Conservation (phyloP, 1,284 basidiomycete genomes). For the Fomes fomentarius region DNA sequence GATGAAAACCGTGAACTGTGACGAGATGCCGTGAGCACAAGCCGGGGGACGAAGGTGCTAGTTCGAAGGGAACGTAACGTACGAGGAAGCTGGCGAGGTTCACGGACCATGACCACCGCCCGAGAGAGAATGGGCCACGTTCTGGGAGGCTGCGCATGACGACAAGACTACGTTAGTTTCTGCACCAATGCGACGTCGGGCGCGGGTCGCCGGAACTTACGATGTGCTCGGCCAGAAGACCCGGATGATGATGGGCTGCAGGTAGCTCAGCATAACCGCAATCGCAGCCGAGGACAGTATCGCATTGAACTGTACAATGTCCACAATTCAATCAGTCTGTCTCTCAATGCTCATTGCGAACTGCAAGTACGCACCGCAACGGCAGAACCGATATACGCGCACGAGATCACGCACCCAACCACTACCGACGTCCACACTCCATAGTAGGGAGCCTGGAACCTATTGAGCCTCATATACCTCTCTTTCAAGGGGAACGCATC, state of each 20-base stretch:
- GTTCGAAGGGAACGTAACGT: constrained; percentile 19
- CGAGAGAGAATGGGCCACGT: constrained; percentile 54
- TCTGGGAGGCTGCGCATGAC: no score
- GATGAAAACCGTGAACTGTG: constrained; percentile 55
- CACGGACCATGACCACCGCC: constrained; percentile 55
- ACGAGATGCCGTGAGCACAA: no score
- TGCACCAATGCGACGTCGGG: no score
- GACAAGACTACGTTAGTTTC: no score
- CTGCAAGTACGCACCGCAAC: constrained; percentile 50
- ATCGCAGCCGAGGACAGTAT: constrained; percentile 60
- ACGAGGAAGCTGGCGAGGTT: constrained; percentile 53
- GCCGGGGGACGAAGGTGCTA: not conserved
- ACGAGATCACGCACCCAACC: constrained; percentile 58
- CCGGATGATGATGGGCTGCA: constrained; percentile 60
- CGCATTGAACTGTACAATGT: constrained; percentile 50
- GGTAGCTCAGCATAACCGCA: constrained; percentile 61
- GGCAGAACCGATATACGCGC: constrained; percentile 59
- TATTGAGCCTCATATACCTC: constrained; percentile 53
- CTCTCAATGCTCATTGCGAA: not conserved
- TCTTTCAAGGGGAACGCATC: constrained; percentile 51
- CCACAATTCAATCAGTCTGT: not conserved
- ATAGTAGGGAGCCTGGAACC: constrained; percentile 56
- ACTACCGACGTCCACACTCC: constrained; percentile 60
- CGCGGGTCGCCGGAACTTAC: constrained; percentile 40
- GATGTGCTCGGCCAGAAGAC: constrained; percentile 57